These are phyloP conservation scores for Metschnikowia similis DNA, from an alignment of 805 yeast genomes.

Conservation along the genomic window DNA sequence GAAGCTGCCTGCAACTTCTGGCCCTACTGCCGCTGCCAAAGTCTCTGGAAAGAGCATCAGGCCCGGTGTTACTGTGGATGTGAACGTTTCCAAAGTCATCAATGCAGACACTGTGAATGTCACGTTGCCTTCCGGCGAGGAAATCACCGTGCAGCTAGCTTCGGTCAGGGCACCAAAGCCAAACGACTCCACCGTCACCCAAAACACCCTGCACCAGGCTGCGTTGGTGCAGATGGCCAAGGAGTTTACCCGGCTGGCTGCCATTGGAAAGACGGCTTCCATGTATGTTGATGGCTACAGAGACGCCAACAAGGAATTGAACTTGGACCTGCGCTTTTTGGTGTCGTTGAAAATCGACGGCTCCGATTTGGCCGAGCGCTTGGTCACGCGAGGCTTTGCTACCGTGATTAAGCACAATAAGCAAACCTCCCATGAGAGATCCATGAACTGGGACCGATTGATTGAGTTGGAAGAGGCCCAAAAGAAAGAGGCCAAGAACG, in stretches of 20 bases:
- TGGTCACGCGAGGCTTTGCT: constrained; percentile 68
- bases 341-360: constrained; percentile 49
- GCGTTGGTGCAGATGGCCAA: constrained; percentile 61
- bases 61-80: constrained; percentile 49
- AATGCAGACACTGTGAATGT: constrained; percentile 65
- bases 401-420: constrained; percentile 75
- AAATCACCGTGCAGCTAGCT: constrained; percentile 67
- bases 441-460: constrained; percentile 73
- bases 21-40: constrained; percentile 6
- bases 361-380: constrained; percentile 56
- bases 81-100: constrained; percentile 55
- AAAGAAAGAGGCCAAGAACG: constrained; percentile 47
- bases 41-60: constrained; percentile 19
- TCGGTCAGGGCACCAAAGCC: constrained; percentile 73
- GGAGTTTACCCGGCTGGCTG: constrained; percentile 65
- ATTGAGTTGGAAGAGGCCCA: constrained; percentile 67
- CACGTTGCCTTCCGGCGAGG: constrained; percentile 47
- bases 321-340: constrained; percentile 60
- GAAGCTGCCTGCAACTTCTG: constrained; percentile 6
- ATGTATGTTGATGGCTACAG: constrained; percentile 62
- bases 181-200: constrained; percentile 47
- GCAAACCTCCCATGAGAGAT: constrained; percentile 61
- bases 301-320: constrained; percentile 49
- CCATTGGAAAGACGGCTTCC: constrained; percentile 68
- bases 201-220: constrained; percentile 34